These are phyloP conservation scores for Fusarium sterilihyphosum DNA, from an alignment of 2,329 filamentous ascomycete genomes.

Conservation along the genomic window DNA sequence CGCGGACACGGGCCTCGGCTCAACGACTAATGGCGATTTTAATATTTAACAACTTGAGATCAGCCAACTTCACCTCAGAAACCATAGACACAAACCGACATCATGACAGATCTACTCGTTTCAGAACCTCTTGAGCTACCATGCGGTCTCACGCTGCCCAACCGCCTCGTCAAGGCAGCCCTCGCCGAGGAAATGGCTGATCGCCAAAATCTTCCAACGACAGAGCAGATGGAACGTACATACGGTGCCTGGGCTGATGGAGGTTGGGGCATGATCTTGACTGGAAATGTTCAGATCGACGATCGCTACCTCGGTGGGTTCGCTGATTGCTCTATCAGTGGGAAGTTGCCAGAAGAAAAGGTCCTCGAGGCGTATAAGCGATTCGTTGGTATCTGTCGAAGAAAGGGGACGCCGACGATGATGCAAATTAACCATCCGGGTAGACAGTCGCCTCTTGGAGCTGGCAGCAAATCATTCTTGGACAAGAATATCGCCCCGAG, in stretches of 20 bases:
- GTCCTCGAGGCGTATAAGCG: slow-evolving; percentile 51
- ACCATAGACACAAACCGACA: not conserved
- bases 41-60: not conserved
- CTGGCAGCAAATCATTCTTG: slow-evolving; percentile 50
- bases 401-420: slow-evolving; percentile 50
- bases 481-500: slow-evolving; percentile 56
- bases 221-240: slow-evolving; percentile 51
- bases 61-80: not conserved
- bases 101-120: slow-evolving; percentile 26
- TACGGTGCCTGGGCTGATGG: slow-evolving; percentile 65
- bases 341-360: slow-evolving; percentile 31
- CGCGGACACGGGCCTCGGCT: slow-evolving; percentile 13
- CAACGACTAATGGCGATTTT: not conserved
- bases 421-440: slow-evolving; percentile 61
- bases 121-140: slow-evolving; percentile 58
- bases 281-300: slow-evolving; percentile 60
- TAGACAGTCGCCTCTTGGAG: slow-evolving; percentile 53
- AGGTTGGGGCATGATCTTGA: slow-evolving; percentile 64
- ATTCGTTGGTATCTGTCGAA: slow-evolving; percentile 48
- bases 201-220: slow-evolving; percentile 54
- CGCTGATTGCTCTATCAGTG: slow-evolving; percentile 48
- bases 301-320: slow-evolving; percentile 49
- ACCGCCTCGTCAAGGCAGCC: slow-evolving; percentile 63
- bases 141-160: slow-evolving; percentile 65
- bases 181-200: slow-evolving; percentile 58